Evolutionary conservation across 306 rosid genomes (phyloP).

Genomic region (Mimosa bimucronata): DNA sequence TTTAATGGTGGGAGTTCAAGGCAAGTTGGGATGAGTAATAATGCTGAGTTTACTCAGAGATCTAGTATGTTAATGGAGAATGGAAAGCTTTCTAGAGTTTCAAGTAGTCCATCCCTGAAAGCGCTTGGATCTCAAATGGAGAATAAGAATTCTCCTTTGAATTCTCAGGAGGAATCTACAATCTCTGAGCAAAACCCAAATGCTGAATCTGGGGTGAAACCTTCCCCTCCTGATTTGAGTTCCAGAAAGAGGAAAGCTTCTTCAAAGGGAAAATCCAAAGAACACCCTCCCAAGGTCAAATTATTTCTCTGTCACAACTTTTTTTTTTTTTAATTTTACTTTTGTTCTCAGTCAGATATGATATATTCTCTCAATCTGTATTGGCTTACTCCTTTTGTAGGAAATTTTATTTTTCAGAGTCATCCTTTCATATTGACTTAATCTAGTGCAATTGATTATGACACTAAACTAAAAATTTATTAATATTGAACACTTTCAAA

Average conservation of each 20-base stretch:
- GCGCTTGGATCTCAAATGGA: conserved; percentile 67
- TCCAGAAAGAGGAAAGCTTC: conserved; percentile 77
- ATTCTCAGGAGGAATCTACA: conserved; percentile 74
- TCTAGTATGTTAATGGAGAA: conserved; percentile 41
- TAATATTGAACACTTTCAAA: background rate
- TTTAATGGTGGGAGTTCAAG: conserved; percentile 58
- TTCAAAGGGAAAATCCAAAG: conserved; percentile 57
- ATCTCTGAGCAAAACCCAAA: conserved; percentile 64
- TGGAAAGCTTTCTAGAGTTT: conserved; percentile 62
- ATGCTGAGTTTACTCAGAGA: conserved; percentile 49
- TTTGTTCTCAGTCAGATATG: background rate
- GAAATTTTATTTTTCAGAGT: background rate
- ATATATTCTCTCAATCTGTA: background rate
- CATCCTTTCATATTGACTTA: background rate
- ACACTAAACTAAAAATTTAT: background rate
- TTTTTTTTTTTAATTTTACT: background rate
- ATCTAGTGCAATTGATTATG: background rate
- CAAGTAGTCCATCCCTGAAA: conserved; percentile 78
- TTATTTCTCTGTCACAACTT: background rate
- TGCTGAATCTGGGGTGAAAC: conserved; percentile 45
- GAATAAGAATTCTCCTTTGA: conserved; percentile 48
- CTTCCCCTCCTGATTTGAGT: conserved; percentile 47
- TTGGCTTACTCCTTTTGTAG: background rate
- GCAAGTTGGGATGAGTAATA: conserved; percentile 45
- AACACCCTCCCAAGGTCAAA: conserved; percentile 55